Base-by-base conservation (phyloP, 108 stramenopile genomes). In the Skeletonema marinoi region DNA sequence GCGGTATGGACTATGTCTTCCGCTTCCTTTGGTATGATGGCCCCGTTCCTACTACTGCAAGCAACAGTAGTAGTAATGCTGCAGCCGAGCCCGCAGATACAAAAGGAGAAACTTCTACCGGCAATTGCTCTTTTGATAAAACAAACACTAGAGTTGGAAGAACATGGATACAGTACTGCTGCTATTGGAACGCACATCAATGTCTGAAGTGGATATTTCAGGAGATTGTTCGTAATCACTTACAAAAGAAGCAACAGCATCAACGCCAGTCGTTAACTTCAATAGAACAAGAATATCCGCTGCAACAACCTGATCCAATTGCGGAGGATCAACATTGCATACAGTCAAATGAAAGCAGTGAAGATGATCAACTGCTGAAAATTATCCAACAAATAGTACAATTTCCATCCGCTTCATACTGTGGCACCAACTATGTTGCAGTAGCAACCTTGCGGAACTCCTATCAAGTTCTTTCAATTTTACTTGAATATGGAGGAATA, bases 21-120 rank as follows among this genome's bases (percentile, higher is more conserved):
- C 59, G 78, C 36, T 80, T 73, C 42, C 63, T 80, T 39, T 80
- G 78, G 78, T 80, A 69, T n/a, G 78, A 80, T 69, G 78, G 78
- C n/a, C 66, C 66, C n/a, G 46, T 60, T 21, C 72, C 78, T 42
- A 33, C 62, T 7, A 2, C 32, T 11, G 51, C 17, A 9, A 50
- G 6, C 60, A 19, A 21, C 68, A 25, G 60, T 7, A 39, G 3
- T 33, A 41, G 48, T 33, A 41, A 35, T 32, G 50, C 25, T 73
- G 66, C 6, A 31, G 38, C 29, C n/a, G 32, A 14, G 2, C 29
- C 30, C 9, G 31, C 50, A 46, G 46, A 14, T 19, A 10, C 35
- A 38, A 38, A 54, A 11, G 56, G 21, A 46, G 54, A 32, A 75
- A 35, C 39, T 33, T 19, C 51, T 17, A 29, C 2, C 11, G 25